Base-by-base conservation (phyloP, 768 basidiomycete species). In the Tylopilus sp. region DNA sequence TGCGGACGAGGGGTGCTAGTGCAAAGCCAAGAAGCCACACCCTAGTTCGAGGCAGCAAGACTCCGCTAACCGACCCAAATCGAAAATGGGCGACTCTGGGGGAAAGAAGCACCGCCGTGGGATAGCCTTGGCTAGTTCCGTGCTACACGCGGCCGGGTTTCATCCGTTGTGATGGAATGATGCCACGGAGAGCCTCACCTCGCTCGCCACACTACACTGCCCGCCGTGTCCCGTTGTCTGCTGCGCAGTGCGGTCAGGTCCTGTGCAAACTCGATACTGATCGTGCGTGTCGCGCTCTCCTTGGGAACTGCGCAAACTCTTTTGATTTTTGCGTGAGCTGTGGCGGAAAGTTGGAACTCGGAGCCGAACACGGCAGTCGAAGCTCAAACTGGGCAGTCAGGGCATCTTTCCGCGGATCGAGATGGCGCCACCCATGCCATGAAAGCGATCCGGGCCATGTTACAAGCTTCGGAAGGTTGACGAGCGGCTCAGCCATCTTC, bases 181-280 rank as follows among this genome's bases (percentile, higher is more conserved):
- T n/a, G n/a, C n/a, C n/a, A n/a, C 33, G 41, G 48, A 49, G 12
- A n/a, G 10, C 25, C 22, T 45, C 50, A 88, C 90, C 89, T 91
- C 40, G 88, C 86, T 68, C 79, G 80, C 91, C 91, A 94, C 3
- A 93, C 66, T 3, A 93, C 87, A 56, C 89, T 90, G 0, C 90
- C n/a, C n/a, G n/a, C 89, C 1, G 91, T 93, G 59, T 93, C 91
- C 4, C 91, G 91, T 55, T 80, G 85, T 25, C 87, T 76, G 44
- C 75, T 82, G 20, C 82, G 75, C 43, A 93, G 69, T 4, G 87
- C 82, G 4, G 89, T 88, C 55, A 80, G 85, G 56, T 93, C 88
- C 60, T 93, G 91, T 5, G 73, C 69, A 9, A 93, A 69, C 28
- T 72, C 68, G 17, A 81, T 69, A 51, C 79, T 72, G 15, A 86